Evolutionary conservation across 345 rosid genomes (phyloP).

Genomic region (Brassica rapa): DNA sequence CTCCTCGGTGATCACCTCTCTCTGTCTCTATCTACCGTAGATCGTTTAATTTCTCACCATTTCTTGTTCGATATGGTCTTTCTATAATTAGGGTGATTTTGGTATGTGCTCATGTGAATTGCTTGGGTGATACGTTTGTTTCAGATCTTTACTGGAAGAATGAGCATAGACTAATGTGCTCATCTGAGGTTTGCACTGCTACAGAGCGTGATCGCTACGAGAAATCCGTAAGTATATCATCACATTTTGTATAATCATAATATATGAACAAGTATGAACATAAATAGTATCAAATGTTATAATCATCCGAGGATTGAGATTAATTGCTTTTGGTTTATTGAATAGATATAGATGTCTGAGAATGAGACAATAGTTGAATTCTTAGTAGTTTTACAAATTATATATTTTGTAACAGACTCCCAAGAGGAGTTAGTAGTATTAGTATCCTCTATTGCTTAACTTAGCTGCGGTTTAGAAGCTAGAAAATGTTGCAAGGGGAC

Average conservation of each 20-base stretch:
- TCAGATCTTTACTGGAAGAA: constrained; percentile 88
- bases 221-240: constrained; percentile 58
- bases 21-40: neutral
- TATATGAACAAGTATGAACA: no score
- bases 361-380: neutral
- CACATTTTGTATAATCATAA: neutral
- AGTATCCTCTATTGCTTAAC: constrained; percentile 1
- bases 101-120: neutral
- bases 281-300: neutral
- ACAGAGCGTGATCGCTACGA: constrained; percentile 84
- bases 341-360: neutral
- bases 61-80: neutral
- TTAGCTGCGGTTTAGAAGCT: neutral
- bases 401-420: neutral
- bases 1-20: constrained; percentile 54
- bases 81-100: neutral
- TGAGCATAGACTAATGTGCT: constrained; percentile 79
- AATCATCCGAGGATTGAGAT: neutral
- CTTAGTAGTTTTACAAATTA: neutral
- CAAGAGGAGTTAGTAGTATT: neutral
- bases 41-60: neutral
- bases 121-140: constrained; percentile 1
- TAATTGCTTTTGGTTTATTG: neutral
- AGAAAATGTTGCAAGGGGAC: neutral
- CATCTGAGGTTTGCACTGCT: constrained; percentile 83